Evolutionary conservation across 352 stramenopile species (phyloP).

Genomic region (Globisporangium rhizosaccharum): DNA sequence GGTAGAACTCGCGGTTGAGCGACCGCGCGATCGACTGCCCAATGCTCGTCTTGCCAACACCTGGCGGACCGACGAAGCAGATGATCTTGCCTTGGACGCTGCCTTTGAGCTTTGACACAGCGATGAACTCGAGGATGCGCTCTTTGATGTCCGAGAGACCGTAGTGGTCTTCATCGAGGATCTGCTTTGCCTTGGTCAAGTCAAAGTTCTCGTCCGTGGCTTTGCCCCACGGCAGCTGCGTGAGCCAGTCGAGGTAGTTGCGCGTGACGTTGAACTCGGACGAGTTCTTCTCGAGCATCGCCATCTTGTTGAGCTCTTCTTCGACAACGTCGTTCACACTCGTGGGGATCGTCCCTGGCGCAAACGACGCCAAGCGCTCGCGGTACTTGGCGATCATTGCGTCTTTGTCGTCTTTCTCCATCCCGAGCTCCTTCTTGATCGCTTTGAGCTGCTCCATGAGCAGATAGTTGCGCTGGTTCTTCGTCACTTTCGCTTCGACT

Average conservation of each 20-base stretch:
- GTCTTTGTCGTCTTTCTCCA: constrained; percentile 99
- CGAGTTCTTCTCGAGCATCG: constrained; percentile 97
- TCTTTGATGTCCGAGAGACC: constrained; percentile 98
- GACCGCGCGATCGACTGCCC: constrained; percentile 95
- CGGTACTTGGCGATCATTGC: constrained; percentile 96
- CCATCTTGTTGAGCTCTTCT: constrained; percentile 97
- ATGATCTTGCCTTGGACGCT: constrained; percentile 97
- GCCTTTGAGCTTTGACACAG: constrained; percentile 96
- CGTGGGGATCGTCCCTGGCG: constrained; percentile 52
- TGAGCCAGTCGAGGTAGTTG: constrained; percentile 99
- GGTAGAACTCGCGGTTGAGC: constrained; percentile 97
- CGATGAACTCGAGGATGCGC: constrained; percentile 99
- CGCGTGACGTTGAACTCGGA: constrained; percentile 98
- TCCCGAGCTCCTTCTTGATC: constrained; percentile 99
- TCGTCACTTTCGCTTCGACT: constrained; percentile 89
- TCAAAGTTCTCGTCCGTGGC: constrained; percentile 96
- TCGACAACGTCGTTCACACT: constrained; percentile 93
- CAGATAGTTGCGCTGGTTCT: constrained; percentile 97
- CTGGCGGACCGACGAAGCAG: constrained; percentile 93
- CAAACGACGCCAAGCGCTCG: constrained; percentile 72
- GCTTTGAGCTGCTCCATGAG: constrained; percentile 98
- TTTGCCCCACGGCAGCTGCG: constrained; percentile 95
- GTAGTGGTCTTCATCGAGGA: constrained; percentile 97
- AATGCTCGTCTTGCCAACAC: constrained; percentile 94
- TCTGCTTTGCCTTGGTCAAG: constrained; percentile 87